Percentiles rank a stretch among this genome's conserved stretches.
Evolutionary conservation across 2,329 filamentous ascomycete genomes (phyloP).

Genomic region (Aspergillus awamori): DNA sequence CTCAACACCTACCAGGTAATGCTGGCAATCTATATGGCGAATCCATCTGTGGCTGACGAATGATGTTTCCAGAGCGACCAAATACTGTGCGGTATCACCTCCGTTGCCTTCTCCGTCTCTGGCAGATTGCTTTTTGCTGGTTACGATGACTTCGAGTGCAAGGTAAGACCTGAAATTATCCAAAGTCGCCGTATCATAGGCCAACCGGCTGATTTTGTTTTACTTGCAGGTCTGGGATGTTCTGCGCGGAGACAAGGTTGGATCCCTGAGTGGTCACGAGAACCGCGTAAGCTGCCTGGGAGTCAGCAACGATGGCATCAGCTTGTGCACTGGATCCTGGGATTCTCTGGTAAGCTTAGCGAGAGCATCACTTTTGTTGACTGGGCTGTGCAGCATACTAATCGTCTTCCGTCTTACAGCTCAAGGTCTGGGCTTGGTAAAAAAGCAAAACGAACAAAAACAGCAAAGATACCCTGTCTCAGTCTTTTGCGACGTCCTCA

Average conservation of each 20-base stretch:
- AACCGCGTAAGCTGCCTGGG: slow-evolving; percentile 98
- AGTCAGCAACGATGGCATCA: slow-evolving; percentile 98
- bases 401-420: slow-evolving; percentile 51
- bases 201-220: slow-evolving; percentile 27
- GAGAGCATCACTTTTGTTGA: background rate
- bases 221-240: slow-evolving; percentile 86
- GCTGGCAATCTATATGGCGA: background rate
- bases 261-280: slow-evolving; percentile 94
- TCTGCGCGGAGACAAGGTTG: slow-evolving; percentile 93
- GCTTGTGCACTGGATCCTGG: slow-evolving; percentile 98
- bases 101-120: slow-evolving; percentile 95
- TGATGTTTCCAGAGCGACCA: slow-evolving; percentile 74
- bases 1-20: slow-evolving; percentile 65
- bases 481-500: slow-evolving; percentile 40
- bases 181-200: background rate
- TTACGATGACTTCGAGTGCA: slow-evolving; percentile 99
- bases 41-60: slow-evolving; percentile 12
- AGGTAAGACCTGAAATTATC: slow-evolving; percentile 62
- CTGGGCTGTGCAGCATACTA: slow-evolving; percentile 10
- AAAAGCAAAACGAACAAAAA: slow-evolving; percentile 25
- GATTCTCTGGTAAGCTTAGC: slow-evolving; percentile 82
- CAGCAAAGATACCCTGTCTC: slow-evolving; percentile 42
- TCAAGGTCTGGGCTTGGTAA: slow-evolving; percentile 87
- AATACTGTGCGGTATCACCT: slow-evolving; percentile 96
- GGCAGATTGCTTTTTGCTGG: slow-evolving; percentile 93